Conservation (phyloP, 176 grass and related monocot species). For the Phragmites australis region DNA sequence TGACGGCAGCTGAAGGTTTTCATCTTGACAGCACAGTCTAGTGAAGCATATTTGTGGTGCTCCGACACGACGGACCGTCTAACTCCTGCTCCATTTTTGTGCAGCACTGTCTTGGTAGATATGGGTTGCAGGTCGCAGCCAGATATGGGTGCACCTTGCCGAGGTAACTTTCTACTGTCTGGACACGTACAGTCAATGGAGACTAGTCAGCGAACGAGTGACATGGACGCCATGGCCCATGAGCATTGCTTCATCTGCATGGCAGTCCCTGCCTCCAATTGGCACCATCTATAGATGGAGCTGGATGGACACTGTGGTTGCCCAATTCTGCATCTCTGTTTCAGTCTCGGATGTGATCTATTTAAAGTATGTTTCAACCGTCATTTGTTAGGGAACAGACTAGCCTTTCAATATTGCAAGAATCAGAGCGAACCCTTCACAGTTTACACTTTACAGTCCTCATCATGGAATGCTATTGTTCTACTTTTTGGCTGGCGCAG, state of each 20-base stretch:
- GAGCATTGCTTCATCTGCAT: background rate
- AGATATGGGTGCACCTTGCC: background rate
- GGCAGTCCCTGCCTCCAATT: no score
- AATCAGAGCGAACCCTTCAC: background rate
- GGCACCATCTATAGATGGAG: background rate
- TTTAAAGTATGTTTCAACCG: slow-evolving; percentile 24
- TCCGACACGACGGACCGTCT: slow-evolving; percentile 33
- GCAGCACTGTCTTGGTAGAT: slow-evolving; percentile 5
- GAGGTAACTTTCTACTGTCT: slow-evolving; percentile 26
- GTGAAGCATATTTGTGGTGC: slow-evolving; percentile 21
- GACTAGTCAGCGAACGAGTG: slow-evolving; percentile 20
- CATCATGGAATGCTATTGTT: background rate
- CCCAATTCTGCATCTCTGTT: background rate
- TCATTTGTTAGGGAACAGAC: slow-evolving; percentile 35
- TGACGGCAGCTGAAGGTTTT: background rate
- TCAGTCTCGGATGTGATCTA: slow-evolving; percentile 22
- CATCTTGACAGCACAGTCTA: background rate
- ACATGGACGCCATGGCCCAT: background rate
- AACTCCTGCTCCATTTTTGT: slow-evolving; percentile 38
- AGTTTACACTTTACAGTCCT: background rate
- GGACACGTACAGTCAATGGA: slow-evolving; percentile 8
- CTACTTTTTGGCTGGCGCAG: background rate
- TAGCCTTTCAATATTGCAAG: slow-evolving; percentile 27
- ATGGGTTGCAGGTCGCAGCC: slow-evolving; percentile 28
- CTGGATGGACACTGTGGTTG: background rate